These are phyloP conservation scores for Giardia duodenalis DNA, from an alignment of 208 protist genomes.

Conservation along the genomic window DNA sequence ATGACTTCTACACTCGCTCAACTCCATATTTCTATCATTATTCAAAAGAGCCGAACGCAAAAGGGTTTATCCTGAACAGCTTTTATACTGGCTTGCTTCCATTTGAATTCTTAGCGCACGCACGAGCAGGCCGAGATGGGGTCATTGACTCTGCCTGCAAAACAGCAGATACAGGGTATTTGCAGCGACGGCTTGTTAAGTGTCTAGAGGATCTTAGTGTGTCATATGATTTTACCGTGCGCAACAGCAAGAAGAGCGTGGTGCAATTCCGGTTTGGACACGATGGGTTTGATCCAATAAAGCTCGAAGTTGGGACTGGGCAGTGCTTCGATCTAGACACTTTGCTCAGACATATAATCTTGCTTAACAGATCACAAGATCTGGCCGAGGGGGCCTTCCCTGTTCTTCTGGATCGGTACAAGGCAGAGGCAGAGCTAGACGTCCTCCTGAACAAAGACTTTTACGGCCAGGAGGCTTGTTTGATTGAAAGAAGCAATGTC, in stretches of 20 bases:
- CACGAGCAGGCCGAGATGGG: slow-evolving; percentile 68
- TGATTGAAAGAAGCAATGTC: not conserved
- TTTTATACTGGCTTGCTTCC: slow-evolving; percentile 91
- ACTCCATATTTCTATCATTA: not conserved
- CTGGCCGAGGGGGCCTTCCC: not conserved
- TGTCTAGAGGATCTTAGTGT: slow-evolving; percentile 89
- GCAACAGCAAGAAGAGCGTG: slow-evolving; percentile 68
- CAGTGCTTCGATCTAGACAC: not conserved
- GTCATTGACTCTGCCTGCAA: slow-evolving; percentile 98
- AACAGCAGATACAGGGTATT: slow-evolving; percentile 98
- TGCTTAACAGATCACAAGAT: not conserved
- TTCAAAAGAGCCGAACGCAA: slow-evolving; percentile 50
- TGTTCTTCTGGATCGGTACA: not conserved
- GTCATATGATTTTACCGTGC: slow-evolving; percentile 90
- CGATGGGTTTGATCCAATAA: slow-evolving; percentile 86
- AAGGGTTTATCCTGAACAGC: slow-evolving; percentile 90
- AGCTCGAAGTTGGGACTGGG: slow-evolving; percentile 53
- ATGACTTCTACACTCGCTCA: slow-evolving; percentile 3
- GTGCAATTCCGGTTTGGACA: slow-evolving; percentile 89
- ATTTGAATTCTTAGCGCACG: slow-evolving; percentile 98
- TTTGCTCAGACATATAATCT: not conserved
- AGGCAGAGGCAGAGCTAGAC: not conserved
- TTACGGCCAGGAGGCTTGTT: not conserved
- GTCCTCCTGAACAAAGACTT: not conserved
- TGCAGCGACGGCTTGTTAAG: slow-evolving; percentile 92